Conservation (phyloP, 2,329 filamentous ascomycete species). For the Calonectria henricotiae region DNA sequence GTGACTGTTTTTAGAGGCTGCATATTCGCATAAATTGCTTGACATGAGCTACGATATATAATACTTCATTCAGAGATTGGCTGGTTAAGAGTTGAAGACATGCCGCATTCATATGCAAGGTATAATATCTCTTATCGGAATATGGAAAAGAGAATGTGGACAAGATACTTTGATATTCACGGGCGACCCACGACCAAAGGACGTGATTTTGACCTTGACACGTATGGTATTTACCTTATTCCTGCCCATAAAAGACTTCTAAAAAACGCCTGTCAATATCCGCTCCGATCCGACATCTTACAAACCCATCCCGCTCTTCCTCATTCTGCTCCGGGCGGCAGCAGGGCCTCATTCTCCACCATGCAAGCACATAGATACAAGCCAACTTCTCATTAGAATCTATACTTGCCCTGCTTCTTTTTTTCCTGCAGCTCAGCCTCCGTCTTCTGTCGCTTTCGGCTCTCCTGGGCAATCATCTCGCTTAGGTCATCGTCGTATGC, state of each 20-base stretch:
- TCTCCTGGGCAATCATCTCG: conserved; percentile 96
- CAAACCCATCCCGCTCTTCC: conserved; percentile 36
- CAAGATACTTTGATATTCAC: conserved; percentile 49
- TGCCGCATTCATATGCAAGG: too few relatives aligned
- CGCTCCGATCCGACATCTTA: conserved; percentile 39
- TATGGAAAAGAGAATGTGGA: not conserved
- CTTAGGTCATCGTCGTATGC: conserved; percentile 89
- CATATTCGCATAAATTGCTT: too few relatives aligned
- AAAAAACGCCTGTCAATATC: conserved; percentile 48
- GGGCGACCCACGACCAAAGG: conserved; percentile 21
- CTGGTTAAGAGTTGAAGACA: not conserved
- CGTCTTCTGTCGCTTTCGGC: conserved; percentile 89
- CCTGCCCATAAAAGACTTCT: conserved; percentile 42
- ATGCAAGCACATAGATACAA: not conserved
- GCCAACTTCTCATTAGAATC: conserved; percentile 59
- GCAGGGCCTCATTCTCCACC: not conserved
- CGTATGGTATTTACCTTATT: conserved; percentile 49
- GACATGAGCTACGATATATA: too few relatives aligned
- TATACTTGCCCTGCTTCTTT: conserved; percentile 72
- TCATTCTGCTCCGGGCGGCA: not conserved
- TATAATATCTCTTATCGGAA: too few relatives aligned
- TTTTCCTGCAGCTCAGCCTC: conserved; percentile 85
- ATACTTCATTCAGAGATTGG: not conserved
- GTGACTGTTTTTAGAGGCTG: too few relatives aligned
- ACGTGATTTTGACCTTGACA: conserved; percentile 38